Evolutionary conservation across 2,329 filamentous ascomycete species (phyloP), one percentile per base, ranked within the genome.

Genomic region (Pyrenophora graminea): DNA sequence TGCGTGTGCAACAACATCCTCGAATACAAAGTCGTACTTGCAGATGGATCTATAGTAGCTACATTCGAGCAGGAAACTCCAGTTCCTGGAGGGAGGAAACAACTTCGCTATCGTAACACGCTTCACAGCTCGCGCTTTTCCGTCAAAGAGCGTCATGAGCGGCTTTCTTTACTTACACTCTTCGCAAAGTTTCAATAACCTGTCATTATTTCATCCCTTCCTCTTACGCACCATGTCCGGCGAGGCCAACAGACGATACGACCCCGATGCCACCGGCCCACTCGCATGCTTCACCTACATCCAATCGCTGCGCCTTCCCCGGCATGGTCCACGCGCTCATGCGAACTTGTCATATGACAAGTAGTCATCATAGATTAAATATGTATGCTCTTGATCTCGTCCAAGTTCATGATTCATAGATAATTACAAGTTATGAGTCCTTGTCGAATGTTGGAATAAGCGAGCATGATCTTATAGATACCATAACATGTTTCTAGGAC

Each of bases 221-320:
- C 36, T 60, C 13, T 15, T 47, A 30, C 51, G 50, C 23, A 40
- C 45, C 5, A 39, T 51, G 12, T 38, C 47, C 2, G 31, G 50
- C 4, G 53, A 43, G n/a, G 4, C 31, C 25, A 18, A 54, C 18
- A 42, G 39, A 23, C 48, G 46, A 25, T 57, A 71, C 4, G 61
- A 69, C 6, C 45, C 84, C 2, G 65, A 81, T 18, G 67, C 68
- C 2, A 79, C 80, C 3, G 67, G 79, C 3, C 76, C 77, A 25
- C 75, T 84, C 58, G 83, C 83, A 50, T 82, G 80, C 15, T 76
- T 79, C 53, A 74, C 85, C 62, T 84, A 85, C 65, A 71, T 77
- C 2, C 83, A 87, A 56, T 84, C 82, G 62, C 82, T 82, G 0
- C 82, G 79, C 13, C 2, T 77, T 15, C 15, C 15, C 15, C 15